Percentiles rank a stretch among this genome's conserved stretches.
phyloP scores from a whole-genome alignment of 2,329 filamentous ascomycete genomes.

The Byssochlamys sp. region DNA sequence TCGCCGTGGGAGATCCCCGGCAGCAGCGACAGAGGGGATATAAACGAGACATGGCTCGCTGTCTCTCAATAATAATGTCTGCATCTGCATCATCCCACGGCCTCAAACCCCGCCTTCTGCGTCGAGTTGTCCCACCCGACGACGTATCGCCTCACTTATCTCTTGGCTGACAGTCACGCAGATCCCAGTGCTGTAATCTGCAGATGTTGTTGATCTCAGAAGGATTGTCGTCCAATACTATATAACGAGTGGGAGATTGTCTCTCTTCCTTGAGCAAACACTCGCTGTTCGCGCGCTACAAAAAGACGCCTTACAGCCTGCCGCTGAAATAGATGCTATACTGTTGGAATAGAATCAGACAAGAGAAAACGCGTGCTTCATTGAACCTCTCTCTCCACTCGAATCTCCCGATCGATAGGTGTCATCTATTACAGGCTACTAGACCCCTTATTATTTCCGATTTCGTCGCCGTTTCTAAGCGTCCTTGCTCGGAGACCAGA shows the following conservation, averaged over 20 bases:
- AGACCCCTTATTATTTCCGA: neutral
- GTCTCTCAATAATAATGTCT: neutral
- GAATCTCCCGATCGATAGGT: slow-evolving; percentile 5
- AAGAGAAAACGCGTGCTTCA: neutral
- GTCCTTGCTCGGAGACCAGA: neutral
- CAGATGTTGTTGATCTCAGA: neutral
- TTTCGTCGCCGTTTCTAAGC: neutral
- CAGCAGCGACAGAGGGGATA: neutral
- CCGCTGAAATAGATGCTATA: slow-evolving; percentile 21
- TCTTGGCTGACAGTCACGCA: neutral
- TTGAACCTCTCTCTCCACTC: slow-evolving; percentile 4
- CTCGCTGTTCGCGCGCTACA: neutral
- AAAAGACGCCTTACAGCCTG: slow-evolving; percentile 9
- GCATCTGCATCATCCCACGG: neutral
- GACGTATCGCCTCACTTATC: neutral
- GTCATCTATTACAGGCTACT: slow-evolving; percentile 3
- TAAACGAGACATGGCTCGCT: neutral
- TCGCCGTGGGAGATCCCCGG: too few species aligned
- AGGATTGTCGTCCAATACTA: neutral
- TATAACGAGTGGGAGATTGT: neutral
- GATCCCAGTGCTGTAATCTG: neutral
- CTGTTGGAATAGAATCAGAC: neutral
- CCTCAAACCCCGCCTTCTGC: neutral
- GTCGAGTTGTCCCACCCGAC: neutral
- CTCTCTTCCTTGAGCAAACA: neutral